Evolutionary conservation across 2,329 filamentous ascomycete species (phyloP), one percentile per base, ranked within the genome.

Genomic region (Zymoseptoria ardabiliae): DNA sequence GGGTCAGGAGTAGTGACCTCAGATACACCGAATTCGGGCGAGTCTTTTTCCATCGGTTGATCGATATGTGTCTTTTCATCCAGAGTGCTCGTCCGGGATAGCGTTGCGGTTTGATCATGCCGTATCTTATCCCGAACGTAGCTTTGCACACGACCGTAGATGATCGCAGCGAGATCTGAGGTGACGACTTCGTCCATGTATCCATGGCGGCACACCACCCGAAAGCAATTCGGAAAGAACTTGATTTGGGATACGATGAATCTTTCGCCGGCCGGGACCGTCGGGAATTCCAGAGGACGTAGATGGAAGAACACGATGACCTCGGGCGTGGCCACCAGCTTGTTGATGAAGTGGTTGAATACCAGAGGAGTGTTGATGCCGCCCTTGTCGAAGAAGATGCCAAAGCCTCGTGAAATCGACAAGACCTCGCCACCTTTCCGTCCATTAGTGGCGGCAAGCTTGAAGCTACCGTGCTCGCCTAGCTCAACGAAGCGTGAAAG

Each of bases 301-400:
- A 91, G 79, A 66, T 91, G 88, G 71, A 91, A 88, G 71, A 91
- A 90, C 1, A 91, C 79, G n/a, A 83, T 81, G 10, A 89, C 81
- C 28, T 88, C 84, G 0, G 88, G 87, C 4, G 82, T 77, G 0
- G 85, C 83, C 53, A 82, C 82, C 62, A 91, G 86, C 69, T 91
- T 91, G 55, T 80, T 82, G 9, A 90, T 77, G 69, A 91, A 91
- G 56, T 91, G 86, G 3, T 84, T 82, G 71, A 90, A 91, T 9
- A 87, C 85, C 7, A 81, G 81, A 1, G 86, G 87, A 0, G 82
- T 83, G 4, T 81, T 80, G 45, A 83, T 80, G 50, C 88, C 88
- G 0, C 83, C 80, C 73, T 92, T 91, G 74, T 92, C 89, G 70
- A 92, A 91, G 76, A 90, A 91, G 57, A 92, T 85, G 1, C 86